These are phyloP conservation scores for Collybiopsis confluens DNA, from an alignment of 768 basidiomycete species.

Conservation along the genomic window DNA sequence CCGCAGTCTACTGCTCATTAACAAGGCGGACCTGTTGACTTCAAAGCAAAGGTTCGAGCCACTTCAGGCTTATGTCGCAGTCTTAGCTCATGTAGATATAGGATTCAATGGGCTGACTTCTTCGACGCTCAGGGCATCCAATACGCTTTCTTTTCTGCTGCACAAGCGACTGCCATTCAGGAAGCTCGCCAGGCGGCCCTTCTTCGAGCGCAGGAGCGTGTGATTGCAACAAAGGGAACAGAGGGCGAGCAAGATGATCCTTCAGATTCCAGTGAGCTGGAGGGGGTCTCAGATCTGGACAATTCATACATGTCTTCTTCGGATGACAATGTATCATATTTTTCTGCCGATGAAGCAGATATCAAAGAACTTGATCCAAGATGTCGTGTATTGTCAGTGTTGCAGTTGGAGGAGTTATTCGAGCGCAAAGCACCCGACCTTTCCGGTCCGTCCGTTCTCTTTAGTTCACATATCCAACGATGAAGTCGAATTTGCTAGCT, in stretches of 20 bases:
- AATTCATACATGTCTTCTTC: slow-evolving; percentile 19
- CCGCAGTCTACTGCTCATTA: slow-evolving; percentile 80
- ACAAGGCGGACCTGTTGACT: slow-evolving; percentile 93
- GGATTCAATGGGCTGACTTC: slow-evolving; percentile 87
- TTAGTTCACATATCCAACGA: background rate
- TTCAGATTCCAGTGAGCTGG: slow-evolving; percentile 10
- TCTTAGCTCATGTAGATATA: slow-evolving; percentile 23
- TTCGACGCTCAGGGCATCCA: slow-evolving; percentile 71
- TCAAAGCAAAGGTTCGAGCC: slow-evolving; percentile 69
- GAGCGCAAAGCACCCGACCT: slow-evolving; percentile 65
- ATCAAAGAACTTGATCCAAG: slow-evolving; percentile 55
- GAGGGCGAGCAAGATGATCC: slow-evolving; percentile 14
- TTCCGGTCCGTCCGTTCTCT: slow-evolving; percentile 47
- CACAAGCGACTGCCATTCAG: slow-evolving; percentile 82
- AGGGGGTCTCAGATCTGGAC: slow-evolving; percentile 25
- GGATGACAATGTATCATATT: slow-evolving; percentile 35
- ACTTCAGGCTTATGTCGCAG: background rate
- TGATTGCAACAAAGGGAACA: slow-evolving; percentile 9
- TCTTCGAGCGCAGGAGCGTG: slow-evolving; percentile 20
- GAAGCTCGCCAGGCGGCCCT: slow-evolving; percentile 57
- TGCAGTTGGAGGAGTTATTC: slow-evolving; percentile 87
- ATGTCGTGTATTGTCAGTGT: slow-evolving; percentile 75
- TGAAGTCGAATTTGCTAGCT: slow-evolving; percentile 31
- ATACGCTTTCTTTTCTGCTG: slow-evolving; percentile 93
- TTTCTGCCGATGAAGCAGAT: slow-evolving; percentile 51